Base-by-base conservation (phyloP, 140 eudicot species). In the Oenanthe javanica region DNA sequence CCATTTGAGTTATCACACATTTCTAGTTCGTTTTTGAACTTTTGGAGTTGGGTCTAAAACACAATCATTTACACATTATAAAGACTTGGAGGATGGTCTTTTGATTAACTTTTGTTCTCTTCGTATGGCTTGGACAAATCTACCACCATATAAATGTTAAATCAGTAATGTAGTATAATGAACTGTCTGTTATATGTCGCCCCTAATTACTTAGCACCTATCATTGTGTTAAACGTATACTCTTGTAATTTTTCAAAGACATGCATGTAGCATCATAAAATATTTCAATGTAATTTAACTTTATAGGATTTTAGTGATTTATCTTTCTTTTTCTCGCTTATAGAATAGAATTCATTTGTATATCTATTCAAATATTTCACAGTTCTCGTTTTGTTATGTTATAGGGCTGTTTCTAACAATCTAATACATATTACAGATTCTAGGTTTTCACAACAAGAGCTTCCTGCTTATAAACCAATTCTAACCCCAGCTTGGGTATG, bases 361-460 rank as follows among this genome's bases (percentile, higher is more conserved):
- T 25, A 11, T 25, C 6, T 27, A 9, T 2, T 11, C 19, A 0
- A 66, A 31, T 7, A 11, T 66, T 12, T 27, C 43, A 12, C 0
- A 25, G 6, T 27, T 66, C 7, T 25, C 43, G 31, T 23, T 12
- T n/a, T n/a, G n/a, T 27, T 4, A 54, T 54, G 67, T 23, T 14
- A 43, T 42, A 13, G 13, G 14, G 9, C 16, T 54, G 23, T 40
- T 78, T 9, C 51, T 79, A 27, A 59, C 59, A 31, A 0, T 72
- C 43, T 72, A 78, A 70, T 64, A 12, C 45, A 42, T 81, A 48
- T 67, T 75, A 71, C 96, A 94, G 96, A 92, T 92, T 94, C 98
- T n/a, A 90, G 94, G 88, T 94, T 94, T 86, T 90, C 98, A 2
- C 98, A 94, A 79, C 98, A 92, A 89, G 98, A 94, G 81, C 98